phyloP scores from a whole-genome alignment of 2,329 filamentous ascomycete species.

The Sclerotinia nivalis region DNA sequence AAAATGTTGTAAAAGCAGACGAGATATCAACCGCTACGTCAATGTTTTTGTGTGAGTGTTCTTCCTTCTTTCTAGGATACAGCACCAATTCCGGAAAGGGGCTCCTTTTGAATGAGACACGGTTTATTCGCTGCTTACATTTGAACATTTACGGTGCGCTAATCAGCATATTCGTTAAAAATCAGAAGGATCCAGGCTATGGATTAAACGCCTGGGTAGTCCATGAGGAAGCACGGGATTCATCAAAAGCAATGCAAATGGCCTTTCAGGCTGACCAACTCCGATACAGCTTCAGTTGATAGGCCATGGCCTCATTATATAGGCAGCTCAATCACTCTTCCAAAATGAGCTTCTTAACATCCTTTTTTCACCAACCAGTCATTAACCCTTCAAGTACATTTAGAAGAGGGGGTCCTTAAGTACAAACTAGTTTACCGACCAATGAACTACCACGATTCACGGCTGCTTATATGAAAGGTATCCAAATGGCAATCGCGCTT shows the following conservation, averaged over 20 bases:
- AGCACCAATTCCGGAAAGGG: no score
- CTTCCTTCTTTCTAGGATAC: background rate
- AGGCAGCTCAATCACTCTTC: background rate
- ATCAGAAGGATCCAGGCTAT: background rate
- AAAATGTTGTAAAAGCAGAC: background rate
- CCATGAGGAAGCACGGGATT: background rate
- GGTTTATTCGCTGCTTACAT: no score
- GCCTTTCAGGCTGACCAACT: background rate
- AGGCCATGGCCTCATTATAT: background rate
- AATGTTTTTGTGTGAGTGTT: background rate
- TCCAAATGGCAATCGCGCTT: background rate
- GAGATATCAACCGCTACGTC: background rate
- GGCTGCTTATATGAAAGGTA: background rate
- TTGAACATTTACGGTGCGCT: no score
- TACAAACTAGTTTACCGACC: background rate
- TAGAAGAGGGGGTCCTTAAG: background rate
- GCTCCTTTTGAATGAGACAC: no score
- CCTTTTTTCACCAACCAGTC: background rate
- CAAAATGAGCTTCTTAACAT: background rate
- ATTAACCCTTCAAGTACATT: background rate
- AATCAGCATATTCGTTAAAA: background rate
- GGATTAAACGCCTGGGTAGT: background rate
- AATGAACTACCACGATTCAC: background rate
- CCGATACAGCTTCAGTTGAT: background rate
- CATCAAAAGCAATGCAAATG: background rate